Evolutionary conservation across 768 basidiomycete species (phyloP).

Genomic region (Pulveroboletus sp.): DNA sequence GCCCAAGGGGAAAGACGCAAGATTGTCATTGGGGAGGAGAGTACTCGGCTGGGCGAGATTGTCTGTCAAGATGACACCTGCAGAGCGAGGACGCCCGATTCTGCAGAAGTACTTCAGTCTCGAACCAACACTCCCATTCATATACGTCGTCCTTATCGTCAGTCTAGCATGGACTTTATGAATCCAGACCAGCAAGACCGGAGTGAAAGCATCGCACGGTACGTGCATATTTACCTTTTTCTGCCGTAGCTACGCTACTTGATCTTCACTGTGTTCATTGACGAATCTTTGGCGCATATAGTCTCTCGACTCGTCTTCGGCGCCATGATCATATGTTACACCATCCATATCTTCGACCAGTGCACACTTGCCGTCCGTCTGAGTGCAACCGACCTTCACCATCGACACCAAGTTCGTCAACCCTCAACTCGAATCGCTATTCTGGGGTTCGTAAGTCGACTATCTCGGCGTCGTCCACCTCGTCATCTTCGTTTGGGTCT

Average conservation of each 20-base stretch:
- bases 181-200: constrained; percentile 39
- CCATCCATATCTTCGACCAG: constrained; percentile 52
- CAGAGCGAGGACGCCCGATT: constrained; percentile 25
- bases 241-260: background rate
- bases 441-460: constrained; percentile 27
- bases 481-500: constrained; percentile 33
- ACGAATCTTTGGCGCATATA: constrained; percentile 28
- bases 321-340: constrained; percentile 56
- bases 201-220: constrained; percentile 60
- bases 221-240: constrained; percentile 24
- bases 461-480: constrained; percentile 24
- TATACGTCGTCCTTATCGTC: constrained; percentile 59
- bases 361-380: constrained; percentile 24
- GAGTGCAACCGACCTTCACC: constrained; percentile 29
- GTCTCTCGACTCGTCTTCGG: constrained; percentile 65
- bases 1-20: constrained; percentile 49
- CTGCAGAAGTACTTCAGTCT: constrained; percentile 39
- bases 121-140: constrained; percentile 45
- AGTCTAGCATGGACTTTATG: constrained; percentile 88
- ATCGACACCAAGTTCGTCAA: constrained; percentile 63
- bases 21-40: constrained; percentile 45
- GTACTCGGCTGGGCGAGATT: constrained; percentile 14
- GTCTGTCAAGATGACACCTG: constrained; percentile 6
- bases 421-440: constrained; percentile 45
- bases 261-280: constrained; percentile 5